A percentile compares a stretch with the other conserved stretches of the same genome.
Evolutionary conservation across 495 filamentous ascomycete genomes (phyloP).

Genomic region (Ramalina intermedia): DNA sequence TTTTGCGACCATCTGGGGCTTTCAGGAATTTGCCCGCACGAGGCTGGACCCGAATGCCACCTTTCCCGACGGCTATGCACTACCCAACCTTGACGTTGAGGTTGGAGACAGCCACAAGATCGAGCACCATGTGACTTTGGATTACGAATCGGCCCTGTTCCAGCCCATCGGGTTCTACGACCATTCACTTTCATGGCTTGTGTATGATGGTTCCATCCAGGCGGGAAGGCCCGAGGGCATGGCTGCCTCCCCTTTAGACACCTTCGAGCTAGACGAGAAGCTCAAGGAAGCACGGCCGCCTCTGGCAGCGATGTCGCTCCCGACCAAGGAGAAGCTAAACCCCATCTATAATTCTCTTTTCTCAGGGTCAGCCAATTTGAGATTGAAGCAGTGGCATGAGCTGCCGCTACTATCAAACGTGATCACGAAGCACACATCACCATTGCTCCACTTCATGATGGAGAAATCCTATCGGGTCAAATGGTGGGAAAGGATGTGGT

Average conservation of each 20-base stretch:
- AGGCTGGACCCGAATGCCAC: conserved; percentile 27
- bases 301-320: conserved; percentile 20
- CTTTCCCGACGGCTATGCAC: conserved; percentile 27
- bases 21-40: conserved; percentile 40
- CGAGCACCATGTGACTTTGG: conserved; percentile 21
- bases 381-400: conserved; percentile 3
- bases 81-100: conserved; percentile 13
- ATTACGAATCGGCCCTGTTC: conserved; percentile 19
- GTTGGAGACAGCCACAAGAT: conserved; percentile 2
- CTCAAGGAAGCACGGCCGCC: conserved; percentile 21
- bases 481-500: conserved; percentile 14
- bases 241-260: conserved; percentile 24
- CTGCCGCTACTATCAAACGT: conserved; percentile 13
- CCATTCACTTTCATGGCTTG: conserved; percentile 7
- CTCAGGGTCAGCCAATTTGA: conserved; percentile 12
- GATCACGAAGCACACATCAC: conserved; percentile 8
- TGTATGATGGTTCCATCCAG: conserved; percentile 3
- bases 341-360: conserved; percentile 15
- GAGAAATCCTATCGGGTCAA: conserved; percentile 10
- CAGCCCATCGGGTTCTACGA: conserved; percentile 15
- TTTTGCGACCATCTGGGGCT: conserved; percentile 38
- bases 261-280: conserved; percentile 27
- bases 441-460: conserved; percentile 14
- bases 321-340: conserved; percentile 20
- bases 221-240: not conserved